Base-by-base conservation (phyloP, 2,329 filamentous ascomycete genomes). In the Paecilomyces fulvus region DNA sequence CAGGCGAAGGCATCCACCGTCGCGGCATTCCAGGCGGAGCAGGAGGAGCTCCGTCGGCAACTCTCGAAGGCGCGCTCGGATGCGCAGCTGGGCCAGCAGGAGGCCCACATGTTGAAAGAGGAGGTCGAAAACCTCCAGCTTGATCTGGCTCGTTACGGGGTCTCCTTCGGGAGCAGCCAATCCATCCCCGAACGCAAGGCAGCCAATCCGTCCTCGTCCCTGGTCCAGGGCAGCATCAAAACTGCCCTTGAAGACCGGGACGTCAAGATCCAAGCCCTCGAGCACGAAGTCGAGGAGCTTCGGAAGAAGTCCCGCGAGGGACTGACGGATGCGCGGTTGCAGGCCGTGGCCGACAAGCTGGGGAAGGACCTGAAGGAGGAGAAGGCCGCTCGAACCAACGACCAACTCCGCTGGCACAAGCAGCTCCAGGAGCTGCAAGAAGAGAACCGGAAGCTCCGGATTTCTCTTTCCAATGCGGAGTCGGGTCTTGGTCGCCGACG, bases 371-470 rank as follows among this genome's bases (percentile, higher is more conserved):
- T 62, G 48, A 59, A 58, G 1, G 53, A 30, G 28, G 60, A 60
- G 48, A 58, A 56, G 37, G 50, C 58, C 11, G 57, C 54, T n/a
- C 55, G 55, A 12, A 59, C 49, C 12, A 56, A 63, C 20, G 58
- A 63, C 12, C 58, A 61, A 25, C 25, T 65, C 20, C 54, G 56
- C 30, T 61, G 55, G 58, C 37, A 51, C 49, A 59, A 55, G 48
- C 46, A 43, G 53, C 55, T 50, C 25, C 52, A 49, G 3, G 60
- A 59, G 33, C 54, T 65, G 20, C 56, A 62, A 46, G 59, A 52
- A 0, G 56, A 66, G 33, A 58, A 56, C 23, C 59, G 55, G 30
- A 61, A 59, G 49, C 59, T 65, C 11, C 58, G 49, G 2, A 61
- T 65, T 49, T 55, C 59, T 6, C n/a, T 56, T 48, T 66, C 63